A percentile compares a stretch with the other conserved stretches of the same genome.
Conservation (phyloP, 768 basidiomycete genomes). For the Saitozyma sp. region DNA sequence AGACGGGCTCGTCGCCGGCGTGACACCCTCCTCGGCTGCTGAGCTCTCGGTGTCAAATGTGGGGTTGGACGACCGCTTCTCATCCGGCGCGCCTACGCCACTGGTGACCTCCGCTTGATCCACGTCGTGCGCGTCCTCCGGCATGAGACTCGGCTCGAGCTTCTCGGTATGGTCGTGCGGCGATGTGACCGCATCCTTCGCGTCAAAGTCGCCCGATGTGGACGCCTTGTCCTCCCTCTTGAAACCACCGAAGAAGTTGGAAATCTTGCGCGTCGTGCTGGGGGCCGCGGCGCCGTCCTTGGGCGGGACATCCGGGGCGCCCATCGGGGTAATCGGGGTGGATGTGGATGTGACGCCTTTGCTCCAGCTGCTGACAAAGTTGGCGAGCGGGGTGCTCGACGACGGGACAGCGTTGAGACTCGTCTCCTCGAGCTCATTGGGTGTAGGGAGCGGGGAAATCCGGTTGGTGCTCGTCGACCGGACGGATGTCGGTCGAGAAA, state of each 20-base stretch:
- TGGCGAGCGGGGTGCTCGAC: conserved; percentile 33
- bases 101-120: background rate
- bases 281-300: background rate
- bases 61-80: no score
- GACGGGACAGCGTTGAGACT: conserved; percentile 11
- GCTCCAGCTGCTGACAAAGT: conserved; percentile 44
- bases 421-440: conserved; percentile 15
- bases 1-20: no score
- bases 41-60: no score
- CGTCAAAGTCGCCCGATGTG: background rate
- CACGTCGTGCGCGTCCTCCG: conserved; percentile 6
- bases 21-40: no score
- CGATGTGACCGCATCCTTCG: conserved; percentile 6
- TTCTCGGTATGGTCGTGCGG: background rate
- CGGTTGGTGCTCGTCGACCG: conserved; percentile 11
- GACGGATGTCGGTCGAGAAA: conserved; percentile 19
- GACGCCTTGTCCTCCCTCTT: conserved; percentile 11
- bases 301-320: background rate
- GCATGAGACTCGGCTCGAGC: conserved; percentile 18
- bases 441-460: conserved; percentile 19
- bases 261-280: conserved; percentile 18
- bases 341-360: conserved; percentile 29
- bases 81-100: no score
- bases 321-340: conserved; percentile 6
- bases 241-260: conserved; percentile 31